Evolutionary conservation across 768 basidiomycete genomes (phyloP).

Genomic region (Pisolithus microcarpus): DNA sequence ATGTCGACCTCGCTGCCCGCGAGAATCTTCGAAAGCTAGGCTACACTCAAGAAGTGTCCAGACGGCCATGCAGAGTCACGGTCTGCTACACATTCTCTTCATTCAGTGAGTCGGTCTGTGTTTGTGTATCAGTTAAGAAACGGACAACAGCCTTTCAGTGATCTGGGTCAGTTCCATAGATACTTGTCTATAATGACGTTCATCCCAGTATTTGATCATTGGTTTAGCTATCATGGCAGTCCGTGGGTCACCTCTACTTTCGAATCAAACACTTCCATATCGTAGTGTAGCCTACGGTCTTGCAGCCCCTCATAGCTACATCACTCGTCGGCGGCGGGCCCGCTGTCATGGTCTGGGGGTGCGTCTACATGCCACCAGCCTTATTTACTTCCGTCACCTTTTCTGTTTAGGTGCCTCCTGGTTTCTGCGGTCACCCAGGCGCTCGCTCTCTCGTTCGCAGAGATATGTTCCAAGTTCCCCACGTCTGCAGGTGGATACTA

Average conservation of each 20-base stretch:
- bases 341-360: slow-evolving; percentile 56
- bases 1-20: slow-evolving; percentile 22
- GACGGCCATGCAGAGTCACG: slow-evolving; percentile 36
- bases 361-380: not conserved
- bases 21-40: slow-evolving; percentile 44
- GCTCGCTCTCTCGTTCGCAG: slow-evolving; percentile 48
- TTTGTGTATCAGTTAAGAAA: not conserved
- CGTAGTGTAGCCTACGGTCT: slow-evolving; percentile 43
- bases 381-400: not conserved
- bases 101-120: slow-evolving; percentile 37
- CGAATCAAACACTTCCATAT: slow-evolving; percentile 1
- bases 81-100: slow-evolving; percentile 45
- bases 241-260: slow-evolving; percentile 35
- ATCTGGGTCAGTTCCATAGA: slow-evolving; percentile 31
- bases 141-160: slow-evolving; percentile 28
- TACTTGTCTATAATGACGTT: not conserved
- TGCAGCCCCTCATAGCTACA: slow-evolving; percentile 50
- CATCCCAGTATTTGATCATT: slow-evolving; percentile 3
- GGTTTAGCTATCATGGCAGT: slow-evolving; percentile 52
- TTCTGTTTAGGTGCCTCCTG: slow-evolving; percentile 37
- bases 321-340: slow-evolving; percentile 50
- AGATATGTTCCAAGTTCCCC: slow-evolving; percentile 55
- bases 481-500: slow-evolving; percentile 60
- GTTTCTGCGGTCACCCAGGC: slow-evolving; percentile 43
- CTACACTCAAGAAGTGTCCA: slow-evolving; percentile 48